Base-by-base conservation (phyloP, 164 flowering plant species). In the Aristolochia californica region DNA sequence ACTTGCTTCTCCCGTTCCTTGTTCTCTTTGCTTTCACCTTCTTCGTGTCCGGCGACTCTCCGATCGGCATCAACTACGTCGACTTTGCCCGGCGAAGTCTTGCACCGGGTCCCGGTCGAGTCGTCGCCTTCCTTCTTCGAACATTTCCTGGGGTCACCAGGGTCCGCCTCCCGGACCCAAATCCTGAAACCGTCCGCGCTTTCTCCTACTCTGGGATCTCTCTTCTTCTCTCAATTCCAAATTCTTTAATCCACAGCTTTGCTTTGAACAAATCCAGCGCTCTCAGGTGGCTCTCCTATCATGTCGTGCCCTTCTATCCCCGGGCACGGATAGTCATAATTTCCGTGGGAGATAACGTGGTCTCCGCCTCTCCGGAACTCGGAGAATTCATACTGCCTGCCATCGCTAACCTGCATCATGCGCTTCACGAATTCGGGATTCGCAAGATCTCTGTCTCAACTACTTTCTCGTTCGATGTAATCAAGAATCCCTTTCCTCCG, bases 301-400 rank as follows among this genome's bases (percentile, higher is more conserved):
- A 82, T 65, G 84, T 90, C 55, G 64, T 82, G 45, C 93, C 95
- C 16, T 84, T 73, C 79, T 71, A 80, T 68, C 97, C 95, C 0
- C 82, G 95, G 13, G 69, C 84, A 40, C 70, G 47, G 48, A 75
- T 91, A 68, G 28, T 83, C 56, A 49, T 75, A 38, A 78, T 91
- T 65, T 91, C 97, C 53, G 80, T 83, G 23, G 96, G 97, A 1
- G 56, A 75, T 57, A 74, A 80, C 68, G 48, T 68, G 28, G 58
- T 71, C 52, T 58, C 63, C 18, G 13, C 66, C 17, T 34, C 70
- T 30, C 34, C 78, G 0, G 73, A 75, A 34, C 66, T 71, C 62
- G 47, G 75, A 30, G 54, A 67, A 16, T 56, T 55, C 27, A 65
- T 87, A 27, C 64, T 87, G 25, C 86, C 82, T 2, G 94, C 97